Conservation (phyloP, 768 basidiomycete genomes). For the Lactifluus subvellereus region DNA sequence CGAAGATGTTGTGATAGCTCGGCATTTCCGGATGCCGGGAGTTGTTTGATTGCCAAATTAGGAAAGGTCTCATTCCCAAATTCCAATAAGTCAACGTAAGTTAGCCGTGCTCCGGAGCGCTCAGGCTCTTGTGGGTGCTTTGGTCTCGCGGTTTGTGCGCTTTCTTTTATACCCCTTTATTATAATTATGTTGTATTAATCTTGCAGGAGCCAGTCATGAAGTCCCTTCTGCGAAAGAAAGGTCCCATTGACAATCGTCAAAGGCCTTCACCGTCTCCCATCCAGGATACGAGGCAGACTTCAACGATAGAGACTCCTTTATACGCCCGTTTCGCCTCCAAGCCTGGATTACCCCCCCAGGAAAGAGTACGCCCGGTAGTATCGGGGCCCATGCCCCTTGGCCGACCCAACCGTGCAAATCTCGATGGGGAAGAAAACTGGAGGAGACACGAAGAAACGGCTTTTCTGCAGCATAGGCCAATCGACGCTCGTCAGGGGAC, state of each 20-base stretch:
- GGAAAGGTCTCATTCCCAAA: background rate
- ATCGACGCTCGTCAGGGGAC: background rate
- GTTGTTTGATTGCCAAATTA: background rate
- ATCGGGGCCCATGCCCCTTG: slow-evolving; percentile 29
- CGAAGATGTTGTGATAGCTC: background rate
- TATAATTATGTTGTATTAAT: slow-evolving; percentile 11
- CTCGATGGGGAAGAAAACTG: slow-evolving; percentile 7
- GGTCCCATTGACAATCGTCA: background rate
- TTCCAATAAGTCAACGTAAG: background rate
- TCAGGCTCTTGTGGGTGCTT: background rate
- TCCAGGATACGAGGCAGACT: slow-evolving; percentile 6
- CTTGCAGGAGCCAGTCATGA: slow-evolving; percentile 13
- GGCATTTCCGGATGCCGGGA: background rate
- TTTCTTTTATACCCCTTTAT: slow-evolving; percentile 7
- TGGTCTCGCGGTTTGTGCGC: slow-evolving; percentile 1
- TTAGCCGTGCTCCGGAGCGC: background rate
- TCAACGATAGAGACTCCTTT: slow-evolving; percentile 24
- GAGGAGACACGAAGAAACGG: background rate
- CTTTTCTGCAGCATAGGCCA: background rate
- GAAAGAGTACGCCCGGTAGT: slow-evolving; percentile 22
- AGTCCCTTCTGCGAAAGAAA: slow-evolving; percentile 22
- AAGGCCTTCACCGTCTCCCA: slow-evolving; percentile 2
- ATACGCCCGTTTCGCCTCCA: slow-evolving; percentile 29
- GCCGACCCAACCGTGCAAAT: slow-evolving; percentile 1
- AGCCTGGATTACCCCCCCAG: slow-evolving; percentile 11